Percentiles rank a stretch among this genome's conserved stretches.
These are phyloP conservation scores for Yarrowia galli DNA, from an alignment of 1,139 yeast genomes.

Conservation along the genomic window DNA sequence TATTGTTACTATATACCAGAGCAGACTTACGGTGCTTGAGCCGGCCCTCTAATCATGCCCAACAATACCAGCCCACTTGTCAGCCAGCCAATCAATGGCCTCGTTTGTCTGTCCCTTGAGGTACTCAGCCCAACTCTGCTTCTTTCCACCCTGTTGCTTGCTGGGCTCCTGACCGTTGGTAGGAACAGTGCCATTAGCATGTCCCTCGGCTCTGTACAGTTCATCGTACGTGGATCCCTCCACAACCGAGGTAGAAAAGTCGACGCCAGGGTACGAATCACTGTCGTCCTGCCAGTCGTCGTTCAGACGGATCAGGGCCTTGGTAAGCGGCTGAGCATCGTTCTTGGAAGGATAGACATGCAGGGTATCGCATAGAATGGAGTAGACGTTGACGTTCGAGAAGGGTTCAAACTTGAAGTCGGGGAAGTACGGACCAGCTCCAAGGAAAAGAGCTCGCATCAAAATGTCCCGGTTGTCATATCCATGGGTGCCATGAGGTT, in stretches of 20 bases:
- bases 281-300: conserved; percentile 62
- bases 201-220: conserved; percentile 42
- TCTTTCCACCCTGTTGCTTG: conserved; percentile 8
- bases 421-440: conserved; percentile 79
- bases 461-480: conserved; percentile 76
- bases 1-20: conserved; percentile 12
- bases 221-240: conserved; percentile 50
- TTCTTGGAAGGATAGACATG: conserved; percentile 63
- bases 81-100: conserved; percentile 34
- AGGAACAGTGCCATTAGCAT: conserved; percentile 15
- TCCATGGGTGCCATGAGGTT: conserved; percentile 83
- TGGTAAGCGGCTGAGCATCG: conserved; percentile 59
- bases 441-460: conserved; percentile 85
- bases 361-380: conserved; percentile 73
- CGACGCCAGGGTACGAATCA: conserved; percentile 63
- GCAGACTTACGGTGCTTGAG: too few relatives aligned
- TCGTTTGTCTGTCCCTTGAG: conserved; percentile 24
- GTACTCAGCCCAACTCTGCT: conserved; percentile 29
- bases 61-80: conserved; percentile 26
- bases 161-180: conserved; percentile 33
- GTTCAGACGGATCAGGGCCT: conserved; percentile 51
- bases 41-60: conserved; percentile 7
- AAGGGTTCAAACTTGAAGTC: conserved; percentile 63
- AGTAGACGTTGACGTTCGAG: conserved; percentile 73
- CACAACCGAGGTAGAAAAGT: conserved; percentile 52